Conservation (phyloP, 106 monocot species). For the Dendrobium officinale region DNA sequence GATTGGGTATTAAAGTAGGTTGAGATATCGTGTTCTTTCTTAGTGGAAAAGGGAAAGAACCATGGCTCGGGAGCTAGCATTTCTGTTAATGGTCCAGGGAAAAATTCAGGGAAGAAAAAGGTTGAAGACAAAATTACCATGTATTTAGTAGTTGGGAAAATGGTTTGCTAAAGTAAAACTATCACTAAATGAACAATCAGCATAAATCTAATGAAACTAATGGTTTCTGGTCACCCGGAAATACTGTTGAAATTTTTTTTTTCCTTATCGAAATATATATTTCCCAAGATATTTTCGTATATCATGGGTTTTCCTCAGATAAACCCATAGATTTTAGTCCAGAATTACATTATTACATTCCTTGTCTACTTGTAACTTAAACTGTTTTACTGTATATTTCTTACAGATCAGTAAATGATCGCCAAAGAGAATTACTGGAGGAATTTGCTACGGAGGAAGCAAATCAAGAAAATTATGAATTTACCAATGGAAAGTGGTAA, state of each 20-base stretch:
- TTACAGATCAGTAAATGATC: constrained; percentile 70
- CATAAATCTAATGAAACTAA: no score
- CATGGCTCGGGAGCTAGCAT: no score
- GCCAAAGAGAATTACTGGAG: constrained; percentile 77
- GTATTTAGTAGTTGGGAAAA: no score
- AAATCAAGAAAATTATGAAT: constrained; percentile 36
- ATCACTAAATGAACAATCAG: no score
- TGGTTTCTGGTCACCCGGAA: no score
- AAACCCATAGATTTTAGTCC: background rate
- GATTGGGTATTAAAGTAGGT: no score
- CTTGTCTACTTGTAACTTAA: background rate
- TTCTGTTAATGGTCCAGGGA: no score
- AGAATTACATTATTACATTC: background rate
- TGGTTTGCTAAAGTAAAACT: no score
- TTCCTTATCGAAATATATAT: background rate
- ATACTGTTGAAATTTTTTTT: background rate
- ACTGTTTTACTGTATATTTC: background rate
- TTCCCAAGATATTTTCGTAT: background rate
- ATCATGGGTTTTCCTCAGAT: background rate
- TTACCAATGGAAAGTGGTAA: constrained; percentile 46
- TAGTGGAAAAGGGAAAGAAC: no score
- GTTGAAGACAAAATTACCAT: no score
- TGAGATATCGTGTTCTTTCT: no score
- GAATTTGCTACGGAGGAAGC: constrained; percentile 89
- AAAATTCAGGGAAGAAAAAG: no score